Evolutionary conservation across 2,329 filamentous ascomycete species (phyloP).

Genomic region (Fusarium xyrophilum): DNA sequence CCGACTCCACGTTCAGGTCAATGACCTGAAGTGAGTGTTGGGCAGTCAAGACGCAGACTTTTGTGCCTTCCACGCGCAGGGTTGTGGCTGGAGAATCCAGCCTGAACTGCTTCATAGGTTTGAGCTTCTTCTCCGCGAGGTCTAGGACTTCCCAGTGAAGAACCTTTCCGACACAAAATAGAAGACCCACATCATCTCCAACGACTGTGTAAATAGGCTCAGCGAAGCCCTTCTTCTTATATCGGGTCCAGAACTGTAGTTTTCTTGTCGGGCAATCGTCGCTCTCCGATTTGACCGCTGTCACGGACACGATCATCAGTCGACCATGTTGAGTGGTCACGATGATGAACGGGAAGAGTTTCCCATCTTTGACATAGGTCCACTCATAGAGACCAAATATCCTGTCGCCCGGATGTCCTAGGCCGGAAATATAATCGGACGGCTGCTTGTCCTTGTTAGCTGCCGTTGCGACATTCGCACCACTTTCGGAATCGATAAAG

Average conservation of each 20-base stretch:
- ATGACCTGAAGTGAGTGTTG: slow-evolving; percentile 64
- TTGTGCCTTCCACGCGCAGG: slow-evolving; percentile 56
- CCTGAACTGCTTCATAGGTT: slow-evolving; percentile 53
- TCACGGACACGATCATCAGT: slow-evolving; percentile 63
- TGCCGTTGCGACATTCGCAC: slow-evolving; percentile 57
- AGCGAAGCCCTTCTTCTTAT: slow-evolving; percentile 54
- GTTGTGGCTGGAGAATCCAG: slow-evolving; percentile 62
- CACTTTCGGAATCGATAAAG: slow-evolving; percentile 65
- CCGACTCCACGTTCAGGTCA: slow-evolving; percentile 52
- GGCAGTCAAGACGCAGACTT: slow-evolving; percentile 59
- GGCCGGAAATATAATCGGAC: slow-evolving; percentile 59
- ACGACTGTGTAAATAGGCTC: slow-evolving; percentile 64
- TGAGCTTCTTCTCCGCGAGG: slow-evolving; percentile 58
- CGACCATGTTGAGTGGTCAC: slow-evolving; percentile 63
- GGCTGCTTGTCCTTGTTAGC: slow-evolving; percentile 51
- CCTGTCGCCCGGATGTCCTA: slow-evolving; percentile 64
- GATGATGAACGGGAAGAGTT: slow-evolving; percentile 68
- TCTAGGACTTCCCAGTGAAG: slow-evolving; percentile 66
- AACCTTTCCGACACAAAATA: slow-evolving; percentile 60
- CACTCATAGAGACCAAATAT: slow-evolving; percentile 70
- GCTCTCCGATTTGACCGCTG: slow-evolving; percentile 31
- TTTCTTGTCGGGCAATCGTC: slow-evolving; percentile 25
- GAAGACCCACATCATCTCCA: slow-evolving; percentile 61
- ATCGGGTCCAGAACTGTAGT: slow-evolving; percentile 62
- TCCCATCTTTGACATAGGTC: slow-evolving; percentile 63